Conservation (phyloP, 257 asterid genomes). For the Rhazya stricta region DNA sequence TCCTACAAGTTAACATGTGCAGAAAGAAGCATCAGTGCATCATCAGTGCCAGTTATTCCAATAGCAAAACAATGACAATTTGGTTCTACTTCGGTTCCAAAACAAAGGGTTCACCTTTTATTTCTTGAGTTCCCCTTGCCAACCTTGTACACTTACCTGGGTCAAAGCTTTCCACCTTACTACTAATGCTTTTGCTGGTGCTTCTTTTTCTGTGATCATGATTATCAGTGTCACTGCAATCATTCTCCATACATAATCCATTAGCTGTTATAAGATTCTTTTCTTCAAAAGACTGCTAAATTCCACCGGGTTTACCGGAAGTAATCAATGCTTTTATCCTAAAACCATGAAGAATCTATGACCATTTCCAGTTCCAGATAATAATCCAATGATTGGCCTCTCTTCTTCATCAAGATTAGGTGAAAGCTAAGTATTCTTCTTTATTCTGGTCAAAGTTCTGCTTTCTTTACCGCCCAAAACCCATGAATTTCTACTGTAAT, state of each 20-base stretch:
- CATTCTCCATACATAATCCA: background rate
- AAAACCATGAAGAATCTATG: background rate
- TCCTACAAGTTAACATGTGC: background rate
- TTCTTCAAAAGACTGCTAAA: background rate
- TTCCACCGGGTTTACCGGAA: background rate
- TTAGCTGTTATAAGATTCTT: background rate
- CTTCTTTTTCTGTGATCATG: background rate
- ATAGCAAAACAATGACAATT: background rate
- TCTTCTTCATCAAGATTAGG: background rate
- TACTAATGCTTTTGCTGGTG: background rate
- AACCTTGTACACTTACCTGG: too few species aligned
- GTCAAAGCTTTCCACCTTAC: too few species aligned
- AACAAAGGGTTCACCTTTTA: too few species aligned
- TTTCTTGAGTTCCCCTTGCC: too few species aligned
- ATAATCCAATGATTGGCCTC: constrained; percentile 10
- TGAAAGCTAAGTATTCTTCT: background rate
- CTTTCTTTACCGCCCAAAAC: background rate
- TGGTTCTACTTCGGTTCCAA: background rate
- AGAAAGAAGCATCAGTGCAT: background rate
- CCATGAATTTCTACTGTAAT: background rate
- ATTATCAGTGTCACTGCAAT: background rate
- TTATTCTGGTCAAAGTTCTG: background rate
- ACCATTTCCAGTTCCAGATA: background rate
- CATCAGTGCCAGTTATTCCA: background rate
- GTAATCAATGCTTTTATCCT: background rate